Evolutionary conservation across 306 rosid species (phyloP), one percentile per base, ranked within the genome.

Genomic region (Gastrolobium bilobum): DNA sequence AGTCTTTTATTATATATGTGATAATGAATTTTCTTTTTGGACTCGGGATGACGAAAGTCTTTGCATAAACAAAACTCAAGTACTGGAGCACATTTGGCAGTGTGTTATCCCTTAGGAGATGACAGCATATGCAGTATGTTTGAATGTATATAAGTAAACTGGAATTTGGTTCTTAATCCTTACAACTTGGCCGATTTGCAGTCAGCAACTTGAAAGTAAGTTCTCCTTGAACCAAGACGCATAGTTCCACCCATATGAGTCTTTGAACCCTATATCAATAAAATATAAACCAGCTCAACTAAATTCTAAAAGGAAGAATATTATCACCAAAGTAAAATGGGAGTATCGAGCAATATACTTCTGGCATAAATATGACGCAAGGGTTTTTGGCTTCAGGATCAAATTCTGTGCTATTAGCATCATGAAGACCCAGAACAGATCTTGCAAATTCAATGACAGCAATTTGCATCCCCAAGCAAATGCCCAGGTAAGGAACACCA

Each of bases 161-260:
- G 15, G 43, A 72, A 71, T 69, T 44, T 48, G 11, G 57, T 76
- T 73, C 26, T 8, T 30, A 34, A 82, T 82, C 50, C 97, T 89
- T 86, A 94, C 98, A 94, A 79, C 82, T 86, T 89, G n/a, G 91
- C 94, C 44, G 98, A 90, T 87, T 89, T 89, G 89, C 86, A 87
- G 74, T 87, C 93, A 64, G 78, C 65, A 75, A 78, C 79, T 9
- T 89, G 83, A 79, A 94, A 94, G 76, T 75, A 84, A 40, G 98
- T 94, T 86, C 89, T 94, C 84, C 98, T 89, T 43, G 93, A 94
- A 77, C 98, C 98, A 71, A 92, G 91, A 9, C 98, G 96, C 98
- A 94, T 94, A 38, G 98, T 94, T 44, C 91, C 98, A 6, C 98
- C 98, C 98, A 90, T 92, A 62, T 89, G 97, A 59, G 98, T 92